These are phyloP conservation scores for Alternaria sp. DNA, from an alignment of 2,329 filamentous ascomycete species.

Conservation along the genomic window DNA sequence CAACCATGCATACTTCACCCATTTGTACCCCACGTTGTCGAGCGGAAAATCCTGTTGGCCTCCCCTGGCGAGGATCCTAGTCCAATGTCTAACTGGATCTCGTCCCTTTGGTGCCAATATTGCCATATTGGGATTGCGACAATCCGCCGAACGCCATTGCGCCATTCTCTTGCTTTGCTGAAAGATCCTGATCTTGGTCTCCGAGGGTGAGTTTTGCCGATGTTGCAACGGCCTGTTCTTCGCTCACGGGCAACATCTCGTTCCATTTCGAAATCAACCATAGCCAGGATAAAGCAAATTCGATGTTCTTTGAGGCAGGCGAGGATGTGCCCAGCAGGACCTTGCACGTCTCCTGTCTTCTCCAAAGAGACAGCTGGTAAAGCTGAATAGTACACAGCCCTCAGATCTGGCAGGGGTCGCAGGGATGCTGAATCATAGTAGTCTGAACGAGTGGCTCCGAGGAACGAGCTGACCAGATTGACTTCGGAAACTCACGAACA, in stretches of 20 bases:
- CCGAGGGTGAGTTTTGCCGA: not conserved
- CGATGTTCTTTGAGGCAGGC: not conserved
- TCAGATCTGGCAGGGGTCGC: not conserved
- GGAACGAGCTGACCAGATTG: not conserved
- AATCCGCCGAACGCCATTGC: not conserved
- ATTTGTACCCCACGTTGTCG: not conserved
- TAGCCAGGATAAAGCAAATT: not conserved
- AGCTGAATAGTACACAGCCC: not conserved
- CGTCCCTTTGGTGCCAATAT: not conserved
- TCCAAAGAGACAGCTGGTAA: not conserved
- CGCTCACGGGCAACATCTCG: not conserved
- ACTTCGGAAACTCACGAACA: not conserved
- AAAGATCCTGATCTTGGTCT: not conserved
- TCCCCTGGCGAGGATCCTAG: not conserved
- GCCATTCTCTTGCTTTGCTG: not conserved
- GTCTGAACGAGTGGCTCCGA: not conserved
- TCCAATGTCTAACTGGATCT: not conserved
- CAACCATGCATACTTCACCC: not conserved
- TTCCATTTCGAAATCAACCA: not conserved
- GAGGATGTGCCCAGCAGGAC: not conserved
- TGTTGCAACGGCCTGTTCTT: not conserved
- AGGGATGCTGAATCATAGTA: not conserved
- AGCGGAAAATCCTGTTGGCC: not conserved
- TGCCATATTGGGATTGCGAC: not conserved
- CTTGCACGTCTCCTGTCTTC: not conserved